phyloP scores from a whole-genome alignment of 768 basidiomycete species.

The Collybiopsis confluens region DNA sequence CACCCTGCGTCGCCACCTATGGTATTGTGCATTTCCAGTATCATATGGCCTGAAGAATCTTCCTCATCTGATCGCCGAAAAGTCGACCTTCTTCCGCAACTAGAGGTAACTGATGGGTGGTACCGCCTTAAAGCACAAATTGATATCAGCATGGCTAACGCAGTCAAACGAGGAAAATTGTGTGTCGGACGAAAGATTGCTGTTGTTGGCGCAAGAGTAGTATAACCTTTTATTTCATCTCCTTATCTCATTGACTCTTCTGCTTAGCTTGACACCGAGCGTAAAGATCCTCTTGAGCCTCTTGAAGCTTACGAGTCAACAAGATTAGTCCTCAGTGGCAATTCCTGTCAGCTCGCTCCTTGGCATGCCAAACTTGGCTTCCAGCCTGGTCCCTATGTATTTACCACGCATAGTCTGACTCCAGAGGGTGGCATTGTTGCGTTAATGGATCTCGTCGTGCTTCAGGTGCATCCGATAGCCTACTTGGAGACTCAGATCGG shows the following conservation, averaged over 20 bases:
- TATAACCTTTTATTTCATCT: not conserved
- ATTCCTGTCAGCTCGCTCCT: conserved; percentile 78
- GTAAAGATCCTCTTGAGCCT: conserved; percentile 76
- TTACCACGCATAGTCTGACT: conserved; percentile 75
- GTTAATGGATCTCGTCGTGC: conserved; percentile 69
- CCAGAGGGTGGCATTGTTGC: conserved; percentile 77
- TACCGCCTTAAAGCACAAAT: conserved; percentile 77
- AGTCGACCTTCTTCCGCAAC: conserved; percentile 42
- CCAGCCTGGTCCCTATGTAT: conserved; percentile 56
- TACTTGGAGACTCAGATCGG: conserved; percentile 67
- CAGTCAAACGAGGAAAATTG: conserved; percentile 61
- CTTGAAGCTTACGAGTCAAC: conserved; percentile 74
- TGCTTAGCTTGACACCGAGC: conserved; percentile 59
- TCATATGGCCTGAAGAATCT: conserved; percentile 47
- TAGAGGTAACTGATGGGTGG: conserved; percentile 99
- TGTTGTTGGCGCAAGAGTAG: conserved; percentile 72
- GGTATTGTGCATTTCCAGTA: conserved; percentile 78
- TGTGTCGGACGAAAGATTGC: conserved; percentile 80
- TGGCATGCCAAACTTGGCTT: conserved; percentile 93
- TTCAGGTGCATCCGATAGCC: conserved; percentile 75
- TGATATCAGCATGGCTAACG: conserved; percentile 70
- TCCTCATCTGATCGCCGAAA: conserved; percentile 32
- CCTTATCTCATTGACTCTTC: not conserved
- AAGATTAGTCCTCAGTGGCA: conserved; percentile 68
- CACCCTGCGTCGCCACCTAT: conserved; percentile 74